phyloP scores from a whole-genome alignment of 176 grass and related monocot genomes.

The Alloteropsis semialata region DNA sequence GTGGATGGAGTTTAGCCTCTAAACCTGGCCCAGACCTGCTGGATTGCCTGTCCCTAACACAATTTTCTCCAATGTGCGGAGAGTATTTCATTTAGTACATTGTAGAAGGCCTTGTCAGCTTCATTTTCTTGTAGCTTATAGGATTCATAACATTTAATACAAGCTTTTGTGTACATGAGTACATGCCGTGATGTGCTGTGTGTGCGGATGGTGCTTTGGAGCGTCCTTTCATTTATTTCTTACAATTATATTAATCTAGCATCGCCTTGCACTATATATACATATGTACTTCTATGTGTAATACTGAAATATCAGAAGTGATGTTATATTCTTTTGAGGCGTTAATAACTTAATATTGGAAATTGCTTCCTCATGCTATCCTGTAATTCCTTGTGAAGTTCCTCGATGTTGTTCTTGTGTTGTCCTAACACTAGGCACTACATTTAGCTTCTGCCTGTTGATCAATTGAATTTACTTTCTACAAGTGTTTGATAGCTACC shows the following conservation, averaged over 20 bases:
- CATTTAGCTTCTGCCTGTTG: background rate
- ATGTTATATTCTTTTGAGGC: background rate
- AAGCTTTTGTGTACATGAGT: background rate
- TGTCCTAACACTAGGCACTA: background rate
- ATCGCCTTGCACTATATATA: background rate
- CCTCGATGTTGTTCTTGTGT: background rate
- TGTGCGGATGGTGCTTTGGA: background rate
- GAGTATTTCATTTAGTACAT: background rate
- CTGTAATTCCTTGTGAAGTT: background rate
- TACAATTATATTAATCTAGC: background rate
- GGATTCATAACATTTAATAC: background rate
- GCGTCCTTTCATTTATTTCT: background rate
- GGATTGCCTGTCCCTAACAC: background rate
- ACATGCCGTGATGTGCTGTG: background rate
- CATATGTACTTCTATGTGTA: background rate
- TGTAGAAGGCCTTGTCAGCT: background rate
- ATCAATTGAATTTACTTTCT: constrained; percentile 12
- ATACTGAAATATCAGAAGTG: background rate
- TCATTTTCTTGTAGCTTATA: background rate
- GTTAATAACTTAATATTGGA: background rate
- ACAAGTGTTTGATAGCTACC: background rate
- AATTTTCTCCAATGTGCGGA: background rate
- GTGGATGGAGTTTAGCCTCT: background rate
- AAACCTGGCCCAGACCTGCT: background rate
- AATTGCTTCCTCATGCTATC: background rate